Base-by-base conservation (phyloP, 805 yeast species). In the Wickerhamiella nectarea region DNA sequence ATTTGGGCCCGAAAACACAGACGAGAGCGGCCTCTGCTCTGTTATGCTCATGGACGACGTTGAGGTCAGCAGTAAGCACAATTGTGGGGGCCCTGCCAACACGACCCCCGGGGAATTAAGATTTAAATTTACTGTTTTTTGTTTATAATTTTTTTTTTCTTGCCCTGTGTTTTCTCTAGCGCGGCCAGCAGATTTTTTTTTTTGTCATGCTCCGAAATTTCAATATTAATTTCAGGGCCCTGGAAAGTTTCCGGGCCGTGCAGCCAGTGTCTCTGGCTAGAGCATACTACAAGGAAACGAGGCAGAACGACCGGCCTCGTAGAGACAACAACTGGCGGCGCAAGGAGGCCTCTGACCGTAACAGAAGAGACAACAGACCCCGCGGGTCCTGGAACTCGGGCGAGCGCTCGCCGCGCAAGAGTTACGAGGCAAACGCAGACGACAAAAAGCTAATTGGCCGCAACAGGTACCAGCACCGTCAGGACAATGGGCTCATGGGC, bases 401-500 rank as follows among this genome's bases (percentile, higher is more conserved):
- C n/a, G 31, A 4, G 4, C 28, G 28, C 9, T 11, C 6, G 14
- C 15, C 31, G 31, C 31, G 31, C n/a, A n/a, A 28, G 12, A 15
- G 6, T 3, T 24, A 14, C 33, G 20, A 36, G 21, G 22, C 26
- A 4, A 15, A 24, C 18, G 4, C 9, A 15, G 34, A 38, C 12
- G 42, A 39, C 26, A 28, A 22, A 12, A 18, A 22, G 24, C 38
- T 52, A 8, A 37, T 51, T n/a, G 37, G 28, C 14, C 50, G 57
- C n/a, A 53, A 52, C 36, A 28, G 28, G 14, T n/a, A 36, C 12
- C 36, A 41, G 14, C 34, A 31, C 2, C 36, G 19, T 9, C 21
- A 50, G 34, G 63, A 55, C 31, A 55, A 56, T 36, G 64, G 64
- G 1, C 50, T 58, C 20, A 46, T 48, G 48, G 64, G 62, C 19